Percentiles rank a stretch among this genome's conserved stretches.
These are phyloP conservation scores for Chrysanthemum makinoi DNA, from an alignment of 129 eudicot species.

Conservation along the genomic window DNA sequence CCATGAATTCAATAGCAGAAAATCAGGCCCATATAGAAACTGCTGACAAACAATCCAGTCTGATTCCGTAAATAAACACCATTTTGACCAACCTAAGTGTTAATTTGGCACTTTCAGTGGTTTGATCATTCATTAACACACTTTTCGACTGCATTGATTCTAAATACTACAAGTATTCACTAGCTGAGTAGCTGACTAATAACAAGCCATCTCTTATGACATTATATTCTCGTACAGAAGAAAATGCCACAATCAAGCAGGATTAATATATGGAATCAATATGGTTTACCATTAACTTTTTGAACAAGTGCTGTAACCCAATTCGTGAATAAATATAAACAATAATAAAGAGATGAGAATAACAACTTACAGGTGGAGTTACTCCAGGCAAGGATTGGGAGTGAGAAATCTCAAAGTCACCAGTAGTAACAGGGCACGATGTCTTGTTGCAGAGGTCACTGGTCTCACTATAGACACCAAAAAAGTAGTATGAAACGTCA, in stretches of 20 bases:
- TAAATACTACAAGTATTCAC: no score
- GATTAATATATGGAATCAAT: neutral
- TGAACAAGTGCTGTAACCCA: neutral
- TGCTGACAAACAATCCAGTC: neutral
- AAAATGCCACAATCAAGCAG: neutral
- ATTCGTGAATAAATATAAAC: neutral
- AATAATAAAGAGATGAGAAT: neutral
- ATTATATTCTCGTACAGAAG: neutral
- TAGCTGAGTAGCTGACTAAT: no score
- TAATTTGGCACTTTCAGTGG: neutral
- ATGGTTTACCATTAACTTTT: neutral
- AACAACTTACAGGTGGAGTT: constrained; percentile 91
- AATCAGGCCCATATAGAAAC: no score
- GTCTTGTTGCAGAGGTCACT: constrained; percentile 75
- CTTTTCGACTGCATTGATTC: neutral
- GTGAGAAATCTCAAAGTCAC: constrained; percentile 75
- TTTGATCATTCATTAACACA: neutral
- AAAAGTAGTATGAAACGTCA: constrained; percentile 58
- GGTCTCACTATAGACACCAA: constrained; percentile 55
- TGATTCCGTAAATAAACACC: neutral
- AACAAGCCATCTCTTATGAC: neutral
- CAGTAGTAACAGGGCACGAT: constrained; percentile 70
- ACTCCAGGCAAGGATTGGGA: constrained; percentile 74
- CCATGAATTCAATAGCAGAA: no score
- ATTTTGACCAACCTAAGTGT: constrained; percentile 4